Conservation (phyloP, 2,329 filamentous ascomycete species). For the Aspergillus ochraceus region DNA sequence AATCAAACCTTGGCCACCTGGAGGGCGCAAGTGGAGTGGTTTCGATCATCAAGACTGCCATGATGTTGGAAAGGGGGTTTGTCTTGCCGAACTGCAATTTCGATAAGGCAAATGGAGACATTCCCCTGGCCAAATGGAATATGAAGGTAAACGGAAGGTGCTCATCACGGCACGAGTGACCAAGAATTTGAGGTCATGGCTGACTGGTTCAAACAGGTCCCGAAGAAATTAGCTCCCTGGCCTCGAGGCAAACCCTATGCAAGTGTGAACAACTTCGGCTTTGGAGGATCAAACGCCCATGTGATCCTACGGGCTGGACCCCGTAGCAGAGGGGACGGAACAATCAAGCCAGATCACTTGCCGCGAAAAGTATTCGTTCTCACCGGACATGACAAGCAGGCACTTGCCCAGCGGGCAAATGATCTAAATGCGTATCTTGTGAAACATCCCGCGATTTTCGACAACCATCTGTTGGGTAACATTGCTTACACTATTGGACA, state of each 20-base stretch:
- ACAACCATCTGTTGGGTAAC: neutral
- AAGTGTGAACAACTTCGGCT: slow-evolving; percentile 27
- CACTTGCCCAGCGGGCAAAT: neutral
- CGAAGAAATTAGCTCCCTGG: slow-evolving; percentile 7
- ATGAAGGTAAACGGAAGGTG: slow-evolving; percentile 32
- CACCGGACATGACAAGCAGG: neutral
- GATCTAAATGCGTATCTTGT: neutral
- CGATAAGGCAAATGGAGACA: slow-evolving; percentile 34
- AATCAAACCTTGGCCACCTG: slow-evolving; percentile 46
- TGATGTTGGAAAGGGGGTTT: slow-evolving; percentile 41
- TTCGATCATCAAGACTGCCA: slow-evolving; percentile 45
- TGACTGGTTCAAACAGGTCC: slow-evolving; percentile 3
- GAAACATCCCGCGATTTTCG: neutral
- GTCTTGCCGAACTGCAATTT: slow-evolving; percentile 19
- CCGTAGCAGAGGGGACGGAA: neutral
- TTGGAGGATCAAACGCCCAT: slow-evolving; percentile 32
- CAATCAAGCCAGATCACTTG: neutral
- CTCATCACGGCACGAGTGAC: neutral
- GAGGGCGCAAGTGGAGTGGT: slow-evolving; percentile 48
- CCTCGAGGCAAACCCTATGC: slow-evolving; percentile 11
- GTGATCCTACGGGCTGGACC: slow-evolving; percentile 13
- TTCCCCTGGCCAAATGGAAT: slow-evolving; percentile 9
- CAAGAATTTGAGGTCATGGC: neutral
- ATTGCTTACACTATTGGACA: neutral
- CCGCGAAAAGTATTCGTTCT: neutral